Evolutionary conservation across 202 grass and related monocot species (phyloP), one percentile per base, ranked within the genome.

Genomic region (Brachypodium distachyon): DNA sequence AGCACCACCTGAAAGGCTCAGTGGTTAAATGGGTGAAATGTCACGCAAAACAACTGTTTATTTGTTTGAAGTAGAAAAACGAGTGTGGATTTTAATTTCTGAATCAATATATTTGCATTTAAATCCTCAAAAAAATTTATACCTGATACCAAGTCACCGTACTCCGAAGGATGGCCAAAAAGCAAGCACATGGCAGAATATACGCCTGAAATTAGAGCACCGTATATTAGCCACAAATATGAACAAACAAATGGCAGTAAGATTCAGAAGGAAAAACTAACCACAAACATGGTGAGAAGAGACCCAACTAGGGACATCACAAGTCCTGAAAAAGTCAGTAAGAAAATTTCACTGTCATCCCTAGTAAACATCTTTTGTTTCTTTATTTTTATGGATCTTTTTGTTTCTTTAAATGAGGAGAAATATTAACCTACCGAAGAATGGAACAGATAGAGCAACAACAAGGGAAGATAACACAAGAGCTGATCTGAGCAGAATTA

Each of bases 251-350:
- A 60, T 1, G 18, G 6, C 23, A 3, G 1, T 51, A 68, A 70
- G 5, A 23, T 18, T 50, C 0, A 18, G 64, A 70, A 70, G 63
- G 61, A 74, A 63, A 42, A 70, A 74, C 77, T 89, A 87, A 97
- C 93, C 68, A 97, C 90, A 65, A 97, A 91, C 93, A 93, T 97
- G 51, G 88, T 91, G 36, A 97, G 85, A 5, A 97, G 84, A 74
- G 93, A 97, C 32, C 93, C 93, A 80, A 97, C 86, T 56, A 93
- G 86, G 19, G 93, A 77, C 93, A 97, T 93, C 69, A 97, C 90
- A 34, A 97, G 90, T 66, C 90, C 93, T 97, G 80, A 72, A n/a
- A 52, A 88, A 17, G 38, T 28, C 44, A 68, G 62, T 7, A 19
- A 66, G n/a, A n/a, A 36, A 36, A 36, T 36, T 36, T 36, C 33